Evolutionary conservation across 225 moss, liverwort and hornwort genomes (phyloP), one percentile per base, ranked within the genome.

Genomic region (Climacium dendroides): DNA sequence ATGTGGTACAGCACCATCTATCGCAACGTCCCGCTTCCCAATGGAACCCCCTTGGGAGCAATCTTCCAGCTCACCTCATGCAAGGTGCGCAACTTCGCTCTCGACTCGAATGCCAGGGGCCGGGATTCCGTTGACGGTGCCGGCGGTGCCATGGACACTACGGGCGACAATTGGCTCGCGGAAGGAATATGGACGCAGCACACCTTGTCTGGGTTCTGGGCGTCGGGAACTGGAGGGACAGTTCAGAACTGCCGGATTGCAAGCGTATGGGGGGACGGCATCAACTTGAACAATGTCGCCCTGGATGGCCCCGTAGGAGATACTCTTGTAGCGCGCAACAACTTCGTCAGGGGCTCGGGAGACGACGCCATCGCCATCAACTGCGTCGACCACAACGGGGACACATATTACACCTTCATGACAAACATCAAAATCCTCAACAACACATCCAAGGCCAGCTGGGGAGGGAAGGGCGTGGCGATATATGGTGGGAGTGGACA

Each of bases 181-280:
- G 86, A 89, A 24, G 74, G 89, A 26, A 89, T 89, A 43, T 89
- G 89, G 89, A 81, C 63, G 70, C 89, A 86, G 26, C 81, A 89
- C 80, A 86, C 89, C 26, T 61, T 81, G 66, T 89, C 89, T 39
- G 71, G 80, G 37, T 79, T 86, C 79, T 89, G 86, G 85, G 86
- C 62, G n/a, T 89, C 86, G 19, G 80, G 80, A 69, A 86, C 59
- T 80, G 86, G 86, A n/a, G 89, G 89, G 45, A 89, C 39, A 37
- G 73, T 86, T 74, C 88, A 86, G 37, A 86, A 89, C 43, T 81
- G 86, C 34, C 85, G 89, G 70, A 43, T 89, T 53, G 63, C 61
- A 39, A 86, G 86, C 53, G 48, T 72, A 26, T 89, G 89, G 79
- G 86, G 71, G 45, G 80, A 86, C 70, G 73, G 86, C 48, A 85